Conservation (phyloP, 129 eudicot species). For the Saposhnikovia divaricata region DNA sequence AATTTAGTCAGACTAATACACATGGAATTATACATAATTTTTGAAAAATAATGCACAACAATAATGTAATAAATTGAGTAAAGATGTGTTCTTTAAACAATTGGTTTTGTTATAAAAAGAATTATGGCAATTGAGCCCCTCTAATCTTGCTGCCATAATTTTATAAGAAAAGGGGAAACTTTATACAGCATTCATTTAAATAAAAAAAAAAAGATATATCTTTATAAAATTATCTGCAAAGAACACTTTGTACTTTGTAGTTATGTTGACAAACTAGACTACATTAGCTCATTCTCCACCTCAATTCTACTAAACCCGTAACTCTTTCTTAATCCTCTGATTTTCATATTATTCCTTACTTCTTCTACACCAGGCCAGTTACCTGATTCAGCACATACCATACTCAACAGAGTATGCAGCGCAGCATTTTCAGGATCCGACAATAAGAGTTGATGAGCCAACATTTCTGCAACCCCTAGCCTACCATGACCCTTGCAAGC, state of each 20-base stretch:
- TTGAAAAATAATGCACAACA: no score
- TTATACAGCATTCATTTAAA: no score
- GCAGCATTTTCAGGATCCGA: conserved; percentile 54
- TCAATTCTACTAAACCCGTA: conserved; percentile 54
- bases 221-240: background rate
- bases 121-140: no score
- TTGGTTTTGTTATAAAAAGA: no score
- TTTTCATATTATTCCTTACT: conserved; percentile 37
- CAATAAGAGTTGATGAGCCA: conserved; percentile 40
- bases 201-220: no score
- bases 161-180: no score
- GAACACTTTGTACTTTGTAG: background rate
- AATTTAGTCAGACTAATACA: no score
- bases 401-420: conserved; percentile 41
- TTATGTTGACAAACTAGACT: background rate
- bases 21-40: no score
- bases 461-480: conserved; percentile 38
- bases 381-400: conserved; percentile 61
- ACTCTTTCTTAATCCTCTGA: conserved; percentile 38
- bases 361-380: conserved; percentile 57
- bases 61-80: no score
- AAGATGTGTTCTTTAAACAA: no score
- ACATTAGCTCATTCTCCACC: conserved; percentile 7
- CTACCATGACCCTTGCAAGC: conserved; percentile 62
- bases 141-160: no score